Conservation (phyloP, 2,329 filamentous ascomycete genomes). For the Colletotrichum euphorbiae region DNA sequence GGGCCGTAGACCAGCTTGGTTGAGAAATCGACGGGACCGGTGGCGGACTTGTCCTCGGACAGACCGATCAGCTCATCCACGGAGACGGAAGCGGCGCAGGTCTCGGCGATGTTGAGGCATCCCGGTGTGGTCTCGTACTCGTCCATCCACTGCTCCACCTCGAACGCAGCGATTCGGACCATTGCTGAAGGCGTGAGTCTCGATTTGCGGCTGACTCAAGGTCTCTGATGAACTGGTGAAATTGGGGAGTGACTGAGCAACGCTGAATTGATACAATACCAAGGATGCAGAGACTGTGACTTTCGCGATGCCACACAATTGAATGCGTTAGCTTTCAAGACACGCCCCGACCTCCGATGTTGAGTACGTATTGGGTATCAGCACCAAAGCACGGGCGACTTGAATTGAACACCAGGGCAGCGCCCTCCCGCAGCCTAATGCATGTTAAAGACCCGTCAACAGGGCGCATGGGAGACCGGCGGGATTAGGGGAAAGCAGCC, state of each 20-base stretch:
- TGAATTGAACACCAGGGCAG: conserved; percentile 1
- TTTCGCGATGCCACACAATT: conserved; percentile 26
- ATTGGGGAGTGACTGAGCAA: neutral
- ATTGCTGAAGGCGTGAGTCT: conserved; percentile 43
- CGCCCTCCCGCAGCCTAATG: conserved; percentile 10
- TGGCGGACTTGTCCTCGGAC: conserved; percentile 62
- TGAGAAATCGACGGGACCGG: conserved; percentile 58
- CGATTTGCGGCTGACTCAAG: too few relatives aligned
- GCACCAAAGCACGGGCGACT: conserved; percentile 15
- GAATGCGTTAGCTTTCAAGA: conserved; percentile 5
- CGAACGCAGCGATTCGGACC: conserved; percentile 59
- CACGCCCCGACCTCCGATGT: conserved; percentile 13
- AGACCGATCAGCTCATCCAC: conserved; percentile 73
- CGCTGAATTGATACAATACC: conserved; percentile 31
- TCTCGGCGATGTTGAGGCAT: conserved; percentile 80
- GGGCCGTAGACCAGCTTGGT: conserved; percentile 77
- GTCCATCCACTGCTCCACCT: conserved; percentile 80
- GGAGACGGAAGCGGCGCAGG: conserved; percentile 80
- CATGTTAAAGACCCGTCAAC: conserved; percentile 32
- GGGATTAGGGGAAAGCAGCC: conserved; percentile 6
- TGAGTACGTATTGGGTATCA: conserved; percentile 5
- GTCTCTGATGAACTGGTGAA: neutral
- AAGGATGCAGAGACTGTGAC: conserved; percentile 11
- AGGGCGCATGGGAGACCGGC: conserved; percentile 17
- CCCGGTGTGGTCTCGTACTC: conserved; percentile 66